phyloP scores from a whole-genome alignment of 2,329 filamentous ascomycete species.

The Juglanconis juglandina region DNA sequence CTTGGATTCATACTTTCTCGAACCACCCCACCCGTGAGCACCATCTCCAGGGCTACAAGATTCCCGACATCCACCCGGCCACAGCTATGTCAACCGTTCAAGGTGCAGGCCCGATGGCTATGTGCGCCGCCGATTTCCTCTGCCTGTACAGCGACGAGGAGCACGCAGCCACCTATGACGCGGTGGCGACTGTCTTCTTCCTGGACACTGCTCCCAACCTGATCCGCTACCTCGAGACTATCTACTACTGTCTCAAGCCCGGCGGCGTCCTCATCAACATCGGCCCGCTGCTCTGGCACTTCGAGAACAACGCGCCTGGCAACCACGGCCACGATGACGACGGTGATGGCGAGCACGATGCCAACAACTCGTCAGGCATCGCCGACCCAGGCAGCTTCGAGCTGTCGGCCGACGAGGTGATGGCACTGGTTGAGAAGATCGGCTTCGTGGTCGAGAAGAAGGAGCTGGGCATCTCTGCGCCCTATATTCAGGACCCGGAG shows the following conservation, averaged over 20 bases:
- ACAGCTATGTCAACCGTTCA: constrained; percentile 42
- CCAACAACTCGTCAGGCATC: constrained; percentile 61
- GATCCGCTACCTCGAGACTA: constrained; percentile 82
- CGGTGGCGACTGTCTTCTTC: constrained; percentile 89
- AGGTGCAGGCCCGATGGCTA: constrained; percentile 69
- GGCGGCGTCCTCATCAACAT: constrained; percentile 86
- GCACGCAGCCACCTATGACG: constrained; percentile 66
- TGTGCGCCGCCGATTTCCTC: constrained; percentile 91
- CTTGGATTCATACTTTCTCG: constrained; percentile 84
- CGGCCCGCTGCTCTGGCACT: constrained; percentile 93
- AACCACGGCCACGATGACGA: constrained; percentile 52
- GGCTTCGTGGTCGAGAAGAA: constrained; percentile 73
- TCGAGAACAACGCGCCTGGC: constrained; percentile 69
- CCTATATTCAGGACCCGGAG: constrained; percentile 80
- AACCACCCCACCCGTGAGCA: constrained; percentile 73
- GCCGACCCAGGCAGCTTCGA: constrained; percentile 89
- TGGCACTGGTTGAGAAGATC: constrained; percentile 67
- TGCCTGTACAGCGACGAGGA: constrained; percentile 71
- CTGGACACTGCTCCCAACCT: constrained; percentile 95
- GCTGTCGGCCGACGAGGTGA: constrained; percentile 82
- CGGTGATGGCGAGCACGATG: constrained; percentile 48
- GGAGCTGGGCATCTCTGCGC: constrained; percentile 60
- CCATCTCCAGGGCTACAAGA: constrained; percentile 68
- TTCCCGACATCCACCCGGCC: constrained; percentile 79
- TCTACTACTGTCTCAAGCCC: constrained; percentile 70